A percentile compares a stretch with the other conserved stretches of the same genome.
These are phyloP conservation scores for Potentilla sterilis DNA, from an alignment of 306 rosid genomes.

Conservation along the genomic window DNA sequence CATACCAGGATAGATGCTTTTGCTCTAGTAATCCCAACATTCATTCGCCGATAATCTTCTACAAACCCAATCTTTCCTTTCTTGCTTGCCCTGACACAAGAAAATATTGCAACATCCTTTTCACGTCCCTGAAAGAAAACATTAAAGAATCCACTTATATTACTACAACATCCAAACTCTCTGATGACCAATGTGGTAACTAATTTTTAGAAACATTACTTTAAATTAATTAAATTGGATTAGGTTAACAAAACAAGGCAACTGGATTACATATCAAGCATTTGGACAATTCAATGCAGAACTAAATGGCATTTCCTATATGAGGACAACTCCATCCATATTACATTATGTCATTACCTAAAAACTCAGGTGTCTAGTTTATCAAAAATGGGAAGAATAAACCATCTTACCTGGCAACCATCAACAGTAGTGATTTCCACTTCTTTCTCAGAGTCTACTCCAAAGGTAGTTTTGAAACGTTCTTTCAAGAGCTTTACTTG, in stretches of 20 bases:
- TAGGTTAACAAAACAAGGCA: not conserved
- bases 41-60: slow-evolving; percentile 78
- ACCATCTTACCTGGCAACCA: slow-evolving; percentile 83
- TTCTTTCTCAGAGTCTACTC: slow-evolving; percentile 66
- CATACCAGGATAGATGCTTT: slow-evolving; percentile 84
- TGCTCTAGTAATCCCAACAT: slow-evolving; percentile 94
- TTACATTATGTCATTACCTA: not conserved
- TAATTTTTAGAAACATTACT: not conserved
- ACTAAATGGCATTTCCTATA: not conserved
- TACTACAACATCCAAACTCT: not conserved
- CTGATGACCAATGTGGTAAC: not conserved
- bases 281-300: not conserved
- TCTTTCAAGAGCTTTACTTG: slow-evolving; percentile 82
- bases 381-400: slow-evolving; percentile 10
- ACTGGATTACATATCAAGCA: not conserved
- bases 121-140: slow-evolving; percentile 72
- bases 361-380: not conserved
- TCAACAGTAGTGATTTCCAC: slow-evolving; percentile 88
- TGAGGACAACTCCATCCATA: not conserved
- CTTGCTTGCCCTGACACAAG: slow-evolving; percentile 86
- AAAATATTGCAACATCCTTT: slow-evolving; percentile 84
- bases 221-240: not conserved
- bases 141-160: not conserved
- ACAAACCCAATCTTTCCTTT: slow-evolving; percentile 71
- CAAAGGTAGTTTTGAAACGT: slow-evolving; percentile 66